A percentile compares a stretch with the other conserved stretches of the same genome.
phyloP scores from a whole-genome alignment of 2,329 filamentous ascomycete species.

The Cladosporium sp. region DNA sequence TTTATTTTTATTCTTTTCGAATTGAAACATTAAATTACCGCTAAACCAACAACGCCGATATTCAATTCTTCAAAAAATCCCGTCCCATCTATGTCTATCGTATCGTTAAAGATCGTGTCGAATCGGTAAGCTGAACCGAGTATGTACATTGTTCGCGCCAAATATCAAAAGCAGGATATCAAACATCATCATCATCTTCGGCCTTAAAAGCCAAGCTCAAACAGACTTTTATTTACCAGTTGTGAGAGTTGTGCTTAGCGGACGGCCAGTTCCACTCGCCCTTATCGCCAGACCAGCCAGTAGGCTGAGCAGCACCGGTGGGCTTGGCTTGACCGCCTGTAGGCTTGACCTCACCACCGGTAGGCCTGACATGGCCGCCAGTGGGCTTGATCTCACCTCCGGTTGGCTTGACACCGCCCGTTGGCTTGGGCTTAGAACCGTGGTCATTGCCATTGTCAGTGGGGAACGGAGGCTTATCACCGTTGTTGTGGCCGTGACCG shows the following conservation, averaged over 20 bases:
- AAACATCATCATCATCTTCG: background rate
- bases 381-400: conserved; percentile 8
- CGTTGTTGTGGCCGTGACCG: background rate
- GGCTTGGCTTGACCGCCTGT: background rate
- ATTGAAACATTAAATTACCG: background rate
- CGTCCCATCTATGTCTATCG: conserved; percentile 1
- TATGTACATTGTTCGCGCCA: background rate
- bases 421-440: background rate
- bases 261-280: conserved; percentile 9
- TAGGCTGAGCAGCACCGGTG: no score
- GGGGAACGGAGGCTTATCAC: background rate
- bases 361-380: conserved; percentile 5
- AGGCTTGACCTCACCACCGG: background rate
- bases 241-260: conserved; percentile 8
- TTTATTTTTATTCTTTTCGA: background rate
- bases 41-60: background rate
- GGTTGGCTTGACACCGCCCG: conserved; percentile 3
- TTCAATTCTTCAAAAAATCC: background rate
- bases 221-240: background rate
- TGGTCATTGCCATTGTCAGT: background rate
- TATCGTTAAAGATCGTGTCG: conserved; percentile 4
- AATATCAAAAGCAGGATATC: background rate
- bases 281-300: background rate
- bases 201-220: background rate
- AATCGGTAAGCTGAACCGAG: background rate